Evolutionary conservation across 257 asterid species (phyloP).

Genomic region (Asclepias syriaca): DNA sequence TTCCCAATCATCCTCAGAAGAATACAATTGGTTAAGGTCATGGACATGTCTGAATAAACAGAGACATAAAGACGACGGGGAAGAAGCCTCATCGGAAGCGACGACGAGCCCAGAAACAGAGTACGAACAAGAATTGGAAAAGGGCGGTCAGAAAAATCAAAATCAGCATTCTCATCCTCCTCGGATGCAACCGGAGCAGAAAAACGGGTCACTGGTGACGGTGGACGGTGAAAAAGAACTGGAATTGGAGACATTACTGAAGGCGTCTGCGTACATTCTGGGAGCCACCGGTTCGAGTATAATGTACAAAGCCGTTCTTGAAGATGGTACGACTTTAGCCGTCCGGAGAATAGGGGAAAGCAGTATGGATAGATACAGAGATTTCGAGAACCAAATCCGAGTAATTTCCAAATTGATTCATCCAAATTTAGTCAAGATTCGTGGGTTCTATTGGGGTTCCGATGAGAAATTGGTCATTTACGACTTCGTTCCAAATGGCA

Average conservation of each 20-base stretch:
- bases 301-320: conserved; percentile 91
- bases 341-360: conserved; percentile 87
- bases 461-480: conserved; percentile 93
- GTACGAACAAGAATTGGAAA: conserved; percentile 7
- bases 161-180: conserved; percentile 4
- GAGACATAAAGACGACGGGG: conserved; percentile 29
- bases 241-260: conserved; percentile 74
- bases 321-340: conserved; percentile 73
- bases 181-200: conserved; percentile 28
- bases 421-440: conserved; percentile 73
- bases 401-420: conserved; percentile 70
- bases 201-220: conserved; percentile 69
- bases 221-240: conserved; percentile 80
- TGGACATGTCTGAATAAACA: conserved; percentile 69
- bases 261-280: conserved; percentile 85
- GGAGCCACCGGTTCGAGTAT: conserved; percentile 94
- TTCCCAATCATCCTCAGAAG: conserved; percentile 46
- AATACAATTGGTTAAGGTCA: conserved; percentile 60
- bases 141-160: conserved; percentile 14
- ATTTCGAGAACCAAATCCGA: conserved; percentile 80
- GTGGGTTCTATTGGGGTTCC: conserved; percentile 91
- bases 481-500: conserved; percentile 87
- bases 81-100: conserved; percentile 47
- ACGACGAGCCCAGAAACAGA: conserved; percentile 36
- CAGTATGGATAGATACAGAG: conserved; percentile 78